These are phyloP conservation scores for Carex pumila DNA, from an alignment of 176 grass and related monocot genomes.

Conservation along the genomic window DNA sequence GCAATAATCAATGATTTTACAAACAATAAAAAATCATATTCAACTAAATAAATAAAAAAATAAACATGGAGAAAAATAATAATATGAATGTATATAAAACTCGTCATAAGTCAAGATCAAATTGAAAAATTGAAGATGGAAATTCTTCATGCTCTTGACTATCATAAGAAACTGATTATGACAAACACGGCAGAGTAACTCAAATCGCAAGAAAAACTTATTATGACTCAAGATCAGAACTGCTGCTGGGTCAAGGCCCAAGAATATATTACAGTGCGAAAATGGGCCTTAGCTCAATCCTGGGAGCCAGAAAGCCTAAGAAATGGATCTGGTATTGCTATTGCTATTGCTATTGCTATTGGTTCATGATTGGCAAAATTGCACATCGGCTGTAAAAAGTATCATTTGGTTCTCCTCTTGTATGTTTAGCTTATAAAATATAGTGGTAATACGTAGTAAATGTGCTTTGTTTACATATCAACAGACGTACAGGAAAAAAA, in stretches of 20 bases:
- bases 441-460: no score
- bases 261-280: not conserved
- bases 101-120: constrained; percentile 55
- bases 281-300: not conserved
- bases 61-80: not conserved
- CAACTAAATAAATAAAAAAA: not conserved
- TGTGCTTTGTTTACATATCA: no score
- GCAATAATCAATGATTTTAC: constrained; percentile 11
- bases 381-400: not conserved
- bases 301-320: not conserved
- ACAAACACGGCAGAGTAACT: no score
- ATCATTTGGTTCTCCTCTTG: no score
- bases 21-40: constrained; percentile 29
- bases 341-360: no score
- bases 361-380: not conserved
- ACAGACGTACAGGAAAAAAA: no score
- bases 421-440: no score
- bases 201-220: no score
- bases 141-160: constrained; percentile 54
- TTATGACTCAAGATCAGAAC: no score
- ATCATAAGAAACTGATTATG: no score
- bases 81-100: constrained; percentile 1
- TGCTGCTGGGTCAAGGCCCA: no score
- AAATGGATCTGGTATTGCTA: not conserved
- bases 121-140: constrained; percentile 48